A percentile compares a stretch with the other conserved stretches of the same genome.
These are phyloP conservation scores for Mycena vitilis DNA, from an alignment of 768 basidiomycete genomes.

Conservation along the genomic window DNA sequence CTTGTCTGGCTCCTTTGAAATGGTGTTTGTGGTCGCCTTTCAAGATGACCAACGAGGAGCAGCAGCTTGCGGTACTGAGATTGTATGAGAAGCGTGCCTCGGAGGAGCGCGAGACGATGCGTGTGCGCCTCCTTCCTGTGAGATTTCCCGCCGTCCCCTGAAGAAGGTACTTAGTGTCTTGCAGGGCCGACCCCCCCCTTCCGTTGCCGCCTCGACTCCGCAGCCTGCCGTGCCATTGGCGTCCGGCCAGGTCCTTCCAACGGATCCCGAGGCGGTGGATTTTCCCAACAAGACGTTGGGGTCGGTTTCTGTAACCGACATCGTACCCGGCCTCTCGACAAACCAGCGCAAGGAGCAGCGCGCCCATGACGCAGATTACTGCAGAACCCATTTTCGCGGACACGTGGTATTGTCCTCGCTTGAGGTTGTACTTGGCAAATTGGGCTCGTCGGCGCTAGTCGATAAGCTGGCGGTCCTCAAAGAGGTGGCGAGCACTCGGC, in stretches of 20 bases:
- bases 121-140: slow-evolving; percentile 14
- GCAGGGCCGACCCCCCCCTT: slow-evolving; percentile 21
- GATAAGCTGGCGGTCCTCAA: slow-evolving; percentile 22
- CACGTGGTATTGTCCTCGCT: background rate
- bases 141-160: slow-evolving; percentile 15
- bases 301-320: slow-evolving; percentile 3
- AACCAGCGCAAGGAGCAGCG: slow-evolving; percentile 20
- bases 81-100: slow-evolving; percentile 11
- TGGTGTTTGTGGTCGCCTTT: no score
- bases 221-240: slow-evolving; percentile 18
- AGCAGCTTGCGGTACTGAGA: slow-evolving; percentile 3
- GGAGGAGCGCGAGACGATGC: slow-evolving; percentile 10
- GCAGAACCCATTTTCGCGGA: slow-evolving; percentile 5
- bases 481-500: slow-evolving; percentile 7
- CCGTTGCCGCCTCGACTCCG: background rate
- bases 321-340: slow-evolving; percentile 7
- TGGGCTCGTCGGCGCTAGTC: slow-evolving; percentile 12
- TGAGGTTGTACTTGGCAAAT: slow-evolving; percentile 20
- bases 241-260: slow-evolving; percentile 19
- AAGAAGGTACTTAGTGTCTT: slow-evolving; percentile 9
- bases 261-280: slow-evolving; percentile 16
- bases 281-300: slow-evolving; percentile 18
- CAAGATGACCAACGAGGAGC: no score
- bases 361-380: slow-evolving; percentile 11
- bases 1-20: no score